Evolutionary conservation across 768 basidiomycete genomes (phyloP).

Genomic region (Termitomyces sp.): DNA sequence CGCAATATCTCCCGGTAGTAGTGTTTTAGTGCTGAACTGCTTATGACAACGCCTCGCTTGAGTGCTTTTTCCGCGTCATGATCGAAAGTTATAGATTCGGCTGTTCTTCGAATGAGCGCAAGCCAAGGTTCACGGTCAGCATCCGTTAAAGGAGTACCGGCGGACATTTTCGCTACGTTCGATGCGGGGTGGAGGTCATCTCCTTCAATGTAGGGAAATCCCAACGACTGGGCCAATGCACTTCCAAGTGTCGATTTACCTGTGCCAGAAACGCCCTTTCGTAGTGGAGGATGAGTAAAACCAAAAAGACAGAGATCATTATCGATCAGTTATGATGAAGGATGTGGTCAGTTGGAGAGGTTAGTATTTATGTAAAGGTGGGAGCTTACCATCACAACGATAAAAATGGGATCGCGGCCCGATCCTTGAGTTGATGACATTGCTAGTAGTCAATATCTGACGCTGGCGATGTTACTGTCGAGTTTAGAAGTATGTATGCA

Average conservation of each 20-base stretch:
- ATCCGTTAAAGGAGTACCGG: conserved; percentile 73
- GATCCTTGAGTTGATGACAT: conserved; percentile 2
- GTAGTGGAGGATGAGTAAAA: not conserved
- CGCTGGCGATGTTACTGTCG: not conserved
- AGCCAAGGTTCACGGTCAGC: conserved; percentile 88
- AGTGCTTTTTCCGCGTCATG: conserved; percentile 5
- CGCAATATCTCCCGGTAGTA: conserved; percentile 82
- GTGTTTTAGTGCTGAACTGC: conserved; percentile 81
- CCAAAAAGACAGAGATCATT: too few species aligned
- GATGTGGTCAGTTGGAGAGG: not conserved
- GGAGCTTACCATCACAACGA: conserved; percentile 22
- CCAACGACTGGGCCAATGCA: conserved; percentile 56
- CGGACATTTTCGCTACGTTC: conserved; percentile 87
- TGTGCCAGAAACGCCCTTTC: conserved; percentile 69
- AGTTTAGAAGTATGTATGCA: not conserved
- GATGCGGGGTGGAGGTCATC: conserved; percentile 80
- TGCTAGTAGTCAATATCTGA: not conserved
- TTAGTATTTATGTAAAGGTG: not conserved
- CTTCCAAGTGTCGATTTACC: conserved; percentile 71
- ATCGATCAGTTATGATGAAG: not conserved
- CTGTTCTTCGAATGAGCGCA: conserved; percentile 60
- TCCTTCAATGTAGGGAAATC: conserved; percentile 82
- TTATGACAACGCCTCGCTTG: conserved; percentile 65
- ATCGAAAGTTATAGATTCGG: conserved; percentile 36
- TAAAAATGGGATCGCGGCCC: conserved; percentile 10